Conservation (phyloP, 768 basidiomycete species). For the Mycena floridula region DNA sequence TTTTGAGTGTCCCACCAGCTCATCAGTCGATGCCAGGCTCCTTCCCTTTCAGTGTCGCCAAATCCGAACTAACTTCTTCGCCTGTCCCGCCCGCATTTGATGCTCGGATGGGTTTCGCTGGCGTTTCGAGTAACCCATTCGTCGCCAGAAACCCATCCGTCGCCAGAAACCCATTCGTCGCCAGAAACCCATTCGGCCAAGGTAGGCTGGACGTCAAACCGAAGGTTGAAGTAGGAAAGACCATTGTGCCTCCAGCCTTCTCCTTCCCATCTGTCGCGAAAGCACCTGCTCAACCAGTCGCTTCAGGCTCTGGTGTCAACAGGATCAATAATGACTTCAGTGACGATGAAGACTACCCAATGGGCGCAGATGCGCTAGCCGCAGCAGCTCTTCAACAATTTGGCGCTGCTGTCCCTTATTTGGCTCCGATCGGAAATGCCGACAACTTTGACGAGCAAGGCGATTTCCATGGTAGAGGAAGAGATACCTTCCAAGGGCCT, state of each 20-base stretch:
- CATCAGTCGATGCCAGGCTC: no score
- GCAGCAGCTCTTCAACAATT: background rate
- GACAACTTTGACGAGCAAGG: constrained; percentile 36
- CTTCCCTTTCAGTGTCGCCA: no score
- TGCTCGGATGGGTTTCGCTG: no score
- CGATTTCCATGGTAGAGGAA: constrained; percentile 40
- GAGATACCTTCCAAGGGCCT: constrained; percentile 38
- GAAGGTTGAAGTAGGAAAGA: background rate
- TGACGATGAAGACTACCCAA: no score
- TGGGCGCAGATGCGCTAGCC: background rate
- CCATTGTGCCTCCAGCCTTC: background rate
- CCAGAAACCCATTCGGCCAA: background rate
- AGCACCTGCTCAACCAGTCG: background rate
- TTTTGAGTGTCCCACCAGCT: no score
- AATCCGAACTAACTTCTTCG: background rate
- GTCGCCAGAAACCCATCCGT: background rate
- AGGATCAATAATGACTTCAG: background rate
- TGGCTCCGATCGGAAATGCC: constrained; percentile 18
- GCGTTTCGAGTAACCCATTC: no score
- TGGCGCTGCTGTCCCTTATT: constrained; percentile 14
- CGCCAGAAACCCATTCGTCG: constrained; percentile 2
- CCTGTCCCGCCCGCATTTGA: background rate
- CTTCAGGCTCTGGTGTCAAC: background rate
- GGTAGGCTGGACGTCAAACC: background rate
- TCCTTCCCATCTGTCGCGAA: background rate